These are phyloP conservation scores for Umbelopsis sp. DNA, from an alignment of 192 early-diverging fungal species.

Conservation along the genomic window DNA sequence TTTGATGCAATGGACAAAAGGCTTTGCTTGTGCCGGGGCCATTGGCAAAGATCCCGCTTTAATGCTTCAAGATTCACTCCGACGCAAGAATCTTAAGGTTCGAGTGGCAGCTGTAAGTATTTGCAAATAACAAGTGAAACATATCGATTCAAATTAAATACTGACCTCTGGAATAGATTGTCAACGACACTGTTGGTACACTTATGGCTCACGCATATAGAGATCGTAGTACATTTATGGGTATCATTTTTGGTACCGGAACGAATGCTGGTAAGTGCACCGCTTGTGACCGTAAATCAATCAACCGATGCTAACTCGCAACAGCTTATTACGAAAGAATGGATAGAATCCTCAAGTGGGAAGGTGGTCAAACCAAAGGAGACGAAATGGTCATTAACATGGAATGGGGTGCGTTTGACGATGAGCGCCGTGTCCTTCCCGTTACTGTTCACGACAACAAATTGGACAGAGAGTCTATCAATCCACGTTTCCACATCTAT, in stretches of 20 bases:
- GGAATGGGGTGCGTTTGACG: constrained; percentile 94
- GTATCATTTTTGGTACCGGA: constrained; percentile 90
- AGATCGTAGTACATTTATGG: constrained; percentile 72
- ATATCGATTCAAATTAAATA: constrained; percentile 62
- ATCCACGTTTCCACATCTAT: constrained; percentile 82
- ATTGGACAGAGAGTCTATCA: constrained; percentile 80
- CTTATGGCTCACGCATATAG: constrained; percentile 79
- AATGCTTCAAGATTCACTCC: constrained; percentile 76
- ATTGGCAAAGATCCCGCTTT: constrained; percentile 76
- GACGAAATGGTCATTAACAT: constrained; percentile 89
- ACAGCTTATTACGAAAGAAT: constrained; percentile 65
- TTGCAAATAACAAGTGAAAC: no score
- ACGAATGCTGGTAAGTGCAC: constrained; percentile 80
- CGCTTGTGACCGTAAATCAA: constrained; percentile 47
- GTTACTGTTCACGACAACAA: constrained; percentile 82
- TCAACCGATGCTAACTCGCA: constrained; percentile 14
- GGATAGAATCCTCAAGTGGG: constrained; percentile 48
- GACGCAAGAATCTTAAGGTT: constrained; percentile 66
- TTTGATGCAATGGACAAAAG: constrained; percentile 79
- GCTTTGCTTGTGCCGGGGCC: constrained; percentile 71
- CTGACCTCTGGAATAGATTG: constrained; percentile 76
- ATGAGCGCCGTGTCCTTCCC: constrained; percentile 77
- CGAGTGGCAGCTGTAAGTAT: constrained; percentile 60
- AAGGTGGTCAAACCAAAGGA: constrained; percentile 22
- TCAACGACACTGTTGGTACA: constrained; percentile 92